Evolutionary conservation across 768 basidiomycete species (phyloP), one percentile per base, ranked within the genome.

Genomic region (Lanmaoa rubissima): DNA sequence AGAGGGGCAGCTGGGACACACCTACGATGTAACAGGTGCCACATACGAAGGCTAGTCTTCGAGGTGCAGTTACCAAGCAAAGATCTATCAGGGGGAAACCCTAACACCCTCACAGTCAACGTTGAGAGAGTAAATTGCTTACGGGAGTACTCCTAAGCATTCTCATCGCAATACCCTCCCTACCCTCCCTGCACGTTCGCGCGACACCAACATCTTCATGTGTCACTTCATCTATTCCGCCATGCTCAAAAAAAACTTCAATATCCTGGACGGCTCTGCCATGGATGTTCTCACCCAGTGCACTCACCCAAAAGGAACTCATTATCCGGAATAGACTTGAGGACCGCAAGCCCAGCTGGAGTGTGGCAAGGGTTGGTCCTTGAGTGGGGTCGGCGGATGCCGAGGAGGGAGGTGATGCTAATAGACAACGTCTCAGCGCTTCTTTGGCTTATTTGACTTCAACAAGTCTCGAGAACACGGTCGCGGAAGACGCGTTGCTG

Each of bases 261-360:
- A 62, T 14, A 60, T 56, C 17, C 36, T 53, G 2, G 68, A 72
- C n/a, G 60, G 58, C 4, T 69, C 39, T 71, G 77, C 60, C 61
- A 78, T 85, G 46, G 83, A 83, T 1, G 72, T 80, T 2, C 79
- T 84, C 84, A 94, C 59, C 88, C 88, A 1, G 81, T 3, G 77
- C 76, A 4, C 75, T 98, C 38, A 82, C 80, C 0, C 90, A 95
- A 63, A 78, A 94, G 12, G 90, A 93, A 64, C 75, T 82, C 24
- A 82, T 96, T 46, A 83, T 96, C 2, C 80, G 82, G 19, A 85
- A 90, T 65, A 95, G 96, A 2, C 77, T 98, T 3, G 87, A 90
- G 0, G 96, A 98, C 72, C 82, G 95, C 26, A 93, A 97, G 57
- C 75, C 79, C 0, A 69, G 98, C 3, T 79, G 86, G 31, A 73